Percentiles rank a stretch among this genome's conserved stretches.
Evolutionary conservation across 805 yeast species (phyloP).

Genomic region (Myxozyma monticola): DNA sequence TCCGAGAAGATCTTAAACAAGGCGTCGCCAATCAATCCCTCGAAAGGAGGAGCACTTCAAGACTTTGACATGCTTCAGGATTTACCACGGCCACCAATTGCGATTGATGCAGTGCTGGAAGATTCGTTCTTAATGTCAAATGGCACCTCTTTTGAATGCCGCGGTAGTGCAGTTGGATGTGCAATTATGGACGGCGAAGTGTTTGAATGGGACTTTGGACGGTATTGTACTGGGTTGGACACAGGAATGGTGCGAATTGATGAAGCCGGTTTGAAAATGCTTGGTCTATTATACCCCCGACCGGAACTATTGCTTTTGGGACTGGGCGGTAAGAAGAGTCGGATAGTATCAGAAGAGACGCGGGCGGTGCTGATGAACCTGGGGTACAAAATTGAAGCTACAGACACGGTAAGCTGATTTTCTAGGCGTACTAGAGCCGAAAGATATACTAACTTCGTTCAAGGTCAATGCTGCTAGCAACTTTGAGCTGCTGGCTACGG

Average conservation of each 20-base stretch:
- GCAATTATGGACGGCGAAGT: constrained; percentile 48
- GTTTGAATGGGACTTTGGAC: constrained; percentile 54
- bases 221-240: constrained; percentile 47
- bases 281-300: constrained; percentile 63
- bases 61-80: constrained; percentile 30
- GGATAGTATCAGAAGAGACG: constrained; percentile 62
- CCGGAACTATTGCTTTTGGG: constrained; percentile 78
- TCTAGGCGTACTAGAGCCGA: not conserved
- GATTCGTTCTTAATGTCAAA: constrained; percentile 25
- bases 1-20: constrained; percentile 14
- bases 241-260: constrained; percentile 57
- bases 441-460: not conserved
- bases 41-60: constrained; percentile 29
- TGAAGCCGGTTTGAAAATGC: constrained; percentile 48
- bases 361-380: constrained; percentile 50
- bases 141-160: constrained; percentile 24
- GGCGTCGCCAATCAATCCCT: constrained; percentile 22
- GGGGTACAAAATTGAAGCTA: constrained; percentile 71
- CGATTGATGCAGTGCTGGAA: constrained; percentile 22
- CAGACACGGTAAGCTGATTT: constrained; percentile 50
- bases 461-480: constrained; percentile 59
- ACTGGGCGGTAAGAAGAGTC: constrained; percentile 56
- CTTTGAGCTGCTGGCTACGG: constrained; percentile 76
- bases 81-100: constrained; percentile 27
- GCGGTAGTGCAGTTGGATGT: constrained; percentile 49